A percentile compares a stretch with the other conserved stretches of the same genome.
These are phyloP conservation scores for Tuber calosporum DNA, from an alignment of 495 filamentous ascomycete species.

Conservation along the genomic window DNA sequence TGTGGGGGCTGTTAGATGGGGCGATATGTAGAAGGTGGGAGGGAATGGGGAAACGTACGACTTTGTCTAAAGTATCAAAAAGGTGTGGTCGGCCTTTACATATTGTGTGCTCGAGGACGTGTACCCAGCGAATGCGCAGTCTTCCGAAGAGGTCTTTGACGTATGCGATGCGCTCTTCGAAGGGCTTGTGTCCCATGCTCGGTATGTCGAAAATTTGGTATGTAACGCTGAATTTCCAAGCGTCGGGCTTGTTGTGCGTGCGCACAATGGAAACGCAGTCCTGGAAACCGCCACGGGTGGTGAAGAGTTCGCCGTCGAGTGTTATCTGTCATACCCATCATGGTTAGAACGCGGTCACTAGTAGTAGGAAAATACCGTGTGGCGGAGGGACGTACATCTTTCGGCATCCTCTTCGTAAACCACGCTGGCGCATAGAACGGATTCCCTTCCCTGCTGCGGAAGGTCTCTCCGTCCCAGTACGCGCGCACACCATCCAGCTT, in stretches of 20 bases:
- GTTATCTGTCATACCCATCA: slow-evolving; percentile 15
- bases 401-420: slow-evolving; percentile 41
- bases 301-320: slow-evolving; percentile 42
- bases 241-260: slow-evolving; percentile 34
- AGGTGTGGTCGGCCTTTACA: slow-evolving; percentile 30
- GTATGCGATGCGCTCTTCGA: slow-evolving; percentile 36
- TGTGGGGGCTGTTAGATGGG: neutral
- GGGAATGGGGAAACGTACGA: neutral
- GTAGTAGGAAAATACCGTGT: neutral
- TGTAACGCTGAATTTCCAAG: slow-evolving; percentile 41
- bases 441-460: slow-evolving; percentile 39
- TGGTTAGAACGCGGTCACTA: neutral
- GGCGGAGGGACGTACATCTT: slow-evolving; percentile 16
- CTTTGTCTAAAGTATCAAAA: slow-evolving; percentile 33
- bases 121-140: slow-evolving; percentile 33
- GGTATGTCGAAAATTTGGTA: slow-evolving; percentile 41
- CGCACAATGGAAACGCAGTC: slow-evolving; percentile 42
- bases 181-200: slow-evolving; percentile 24
- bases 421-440: slow-evolving; percentile 41
- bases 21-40: neutral
- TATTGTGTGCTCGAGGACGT: slow-evolving; percentile 31
- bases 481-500: slow-evolving; percentile 42
- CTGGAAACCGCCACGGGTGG: slow-evolving; percentile 37
- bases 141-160: slow-evolving; percentile 26
- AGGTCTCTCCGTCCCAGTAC: slow-evolving; percentile 39